Conservation (phyloP, 305 asterid species). For the Andrographis paniculata region DNA sequence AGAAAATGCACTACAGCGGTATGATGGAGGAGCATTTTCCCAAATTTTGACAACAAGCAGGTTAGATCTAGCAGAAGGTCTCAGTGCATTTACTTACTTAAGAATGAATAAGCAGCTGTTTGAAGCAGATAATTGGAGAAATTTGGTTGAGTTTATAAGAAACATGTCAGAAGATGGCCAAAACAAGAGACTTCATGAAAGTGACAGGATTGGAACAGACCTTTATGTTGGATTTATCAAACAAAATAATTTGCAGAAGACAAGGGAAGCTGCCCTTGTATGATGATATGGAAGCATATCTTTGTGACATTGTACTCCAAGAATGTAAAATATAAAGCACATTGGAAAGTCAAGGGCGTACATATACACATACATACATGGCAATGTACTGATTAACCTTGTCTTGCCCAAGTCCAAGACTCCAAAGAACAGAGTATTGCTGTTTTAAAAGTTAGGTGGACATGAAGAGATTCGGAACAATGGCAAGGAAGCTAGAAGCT, state of each 20-base stretch:
- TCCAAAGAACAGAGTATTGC: conserved; percentile 1
- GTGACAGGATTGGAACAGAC: conserved; percentile 54
- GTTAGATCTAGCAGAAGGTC: conserved; percentile 51
- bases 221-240: conserved; percentile 62
- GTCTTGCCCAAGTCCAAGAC: conserved; percentile 17
- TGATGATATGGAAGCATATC: conserved; percentile 20
- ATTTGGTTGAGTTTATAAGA: conserved; percentile 59
- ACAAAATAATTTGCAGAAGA: conserved; percentile 25
- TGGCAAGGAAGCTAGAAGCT: conserved; percentile 11
- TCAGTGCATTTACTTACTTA: conserved; percentile 72
- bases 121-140: conserved; percentile 74
- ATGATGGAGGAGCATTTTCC: conserved; percentile 59
- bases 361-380: background rate
- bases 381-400: conserved; percentile 3
- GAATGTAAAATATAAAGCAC: conserved; percentile 10
- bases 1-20: conserved; percentile 90
- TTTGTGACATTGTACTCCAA: conserved; percentile 8
- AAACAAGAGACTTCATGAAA: conserved; percentile 39
- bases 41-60: conserved; percentile 65
- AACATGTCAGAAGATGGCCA: conserved; percentile 69
- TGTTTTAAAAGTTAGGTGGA: background rate
- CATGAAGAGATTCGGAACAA: conserved; percentile 1
- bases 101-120: conserved; percentile 77
- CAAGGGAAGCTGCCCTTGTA: conserved; percentile 46
- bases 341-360: background rate